phyloP scores from a whole-genome alignment of 1,284 basidiomycete species.

The Moesziomyces antarcticus region DNA sequence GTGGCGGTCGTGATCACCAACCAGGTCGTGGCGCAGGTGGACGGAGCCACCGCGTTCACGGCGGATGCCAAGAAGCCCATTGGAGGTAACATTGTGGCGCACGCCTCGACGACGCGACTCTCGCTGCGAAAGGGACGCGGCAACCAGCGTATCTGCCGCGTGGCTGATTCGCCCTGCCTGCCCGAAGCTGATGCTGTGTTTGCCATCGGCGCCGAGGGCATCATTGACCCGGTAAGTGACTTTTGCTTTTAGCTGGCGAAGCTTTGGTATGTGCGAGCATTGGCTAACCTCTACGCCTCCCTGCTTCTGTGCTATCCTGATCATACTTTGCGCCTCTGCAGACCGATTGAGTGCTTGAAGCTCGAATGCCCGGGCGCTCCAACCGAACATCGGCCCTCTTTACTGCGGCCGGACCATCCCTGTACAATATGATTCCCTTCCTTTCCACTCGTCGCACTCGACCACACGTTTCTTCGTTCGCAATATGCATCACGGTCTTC shows the following conservation, averaged over 20 bases:
- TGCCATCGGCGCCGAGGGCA: constrained; percentile 75
- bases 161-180: constrained; percentile 96
- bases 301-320: background rate
- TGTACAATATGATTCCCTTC: background rate
- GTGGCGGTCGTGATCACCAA: constrained; percentile 98
- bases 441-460: background rate
- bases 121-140: constrained; percentile 93
- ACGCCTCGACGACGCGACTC: constrained; percentile 70
- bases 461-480: too few species aligned
- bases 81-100: constrained; percentile 68
- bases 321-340: background rate
- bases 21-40: constrained; percentile 98
- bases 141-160: constrained; percentile 92
- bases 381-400: background rate
- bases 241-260: background rate
- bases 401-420: background rate
- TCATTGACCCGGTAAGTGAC: constrained; percentile 64
- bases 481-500: background rate
- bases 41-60: constrained; percentile 69
- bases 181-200: constrained; percentile 97
- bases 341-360: background rate
- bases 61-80: constrained; percentile 93
- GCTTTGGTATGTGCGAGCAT: too few species aligned
- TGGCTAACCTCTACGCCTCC: background rate
- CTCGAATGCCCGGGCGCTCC: too few species aligned